phyloP scores from a whole-genome alignment of 1,284 basidiomycete species.

The Apiotrichum siamense region DNA sequence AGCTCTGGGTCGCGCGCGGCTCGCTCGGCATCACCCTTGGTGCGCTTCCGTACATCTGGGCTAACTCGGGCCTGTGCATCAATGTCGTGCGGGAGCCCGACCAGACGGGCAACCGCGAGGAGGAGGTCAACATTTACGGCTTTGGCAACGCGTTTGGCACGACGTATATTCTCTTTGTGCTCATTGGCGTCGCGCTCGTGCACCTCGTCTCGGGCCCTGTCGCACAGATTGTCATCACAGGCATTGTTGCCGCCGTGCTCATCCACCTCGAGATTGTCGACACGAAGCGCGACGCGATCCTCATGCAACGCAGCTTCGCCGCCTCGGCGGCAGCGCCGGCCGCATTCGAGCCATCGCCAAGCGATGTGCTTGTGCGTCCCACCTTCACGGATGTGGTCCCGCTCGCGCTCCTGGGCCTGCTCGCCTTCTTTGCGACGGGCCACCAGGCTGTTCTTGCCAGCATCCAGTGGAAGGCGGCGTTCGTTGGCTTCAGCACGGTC shows the following conservation, averaged over 20 bases:
- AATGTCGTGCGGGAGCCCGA: slow-evolving; percentile 52
- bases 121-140: slow-evolving; percentile 67
- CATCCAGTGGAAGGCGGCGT: slow-evolving; percentile 94
- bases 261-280: slow-evolving; percentile 72
- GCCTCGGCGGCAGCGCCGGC: slow-evolving; percentile 17
- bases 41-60: slow-evolving; percentile 62
- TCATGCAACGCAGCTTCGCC: slow-evolving; percentile 46
- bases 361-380: slow-evolving; percentile 47
- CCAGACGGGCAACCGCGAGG: slow-evolving; percentile 28
- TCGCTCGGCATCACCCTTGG: slow-evolving; percentile 55
- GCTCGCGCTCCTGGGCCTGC: slow-evolving; percentile 66
- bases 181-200: slow-evolving; percentile 57
- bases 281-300: slow-evolving; percentile 64
- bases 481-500: slow-evolving; percentile 64
- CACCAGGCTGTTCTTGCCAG: slow-evolving; percentile 85
- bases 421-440: slow-evolving; percentile 80
- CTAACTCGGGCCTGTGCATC: slow-evolving; percentile 63
- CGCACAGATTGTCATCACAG: slow-evolving; percentile 69
- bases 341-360: slow-evolving; percentile 49
- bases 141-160: slow-evolving; percentile 88
- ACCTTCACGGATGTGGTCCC: slow-evolving; percentile 64
- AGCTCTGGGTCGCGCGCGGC: slow-evolving; percentile 60
- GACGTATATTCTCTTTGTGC: slow-evolving; percentile 75
- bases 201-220: slow-evolving; percentile 70
- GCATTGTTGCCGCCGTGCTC: slow-evolving; percentile 61